A percentile compares a stretch with the other conserved stretches of the same genome.
Conservation (phyloP, 2,329 filamentous ascomycete genomes). For the Aspergillus sp. region DNA sequence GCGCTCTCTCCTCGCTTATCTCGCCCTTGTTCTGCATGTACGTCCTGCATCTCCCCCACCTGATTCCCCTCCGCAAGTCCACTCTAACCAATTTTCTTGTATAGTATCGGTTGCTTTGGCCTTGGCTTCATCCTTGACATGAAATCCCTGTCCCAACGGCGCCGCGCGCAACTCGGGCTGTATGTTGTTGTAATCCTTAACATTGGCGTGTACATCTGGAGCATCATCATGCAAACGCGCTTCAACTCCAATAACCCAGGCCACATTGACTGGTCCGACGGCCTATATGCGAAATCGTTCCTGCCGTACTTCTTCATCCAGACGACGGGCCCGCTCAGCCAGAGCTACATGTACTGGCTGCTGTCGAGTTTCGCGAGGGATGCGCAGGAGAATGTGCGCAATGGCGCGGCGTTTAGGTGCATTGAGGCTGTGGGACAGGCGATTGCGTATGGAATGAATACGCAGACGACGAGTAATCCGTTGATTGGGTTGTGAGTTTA, state of each 20-base stretch:
- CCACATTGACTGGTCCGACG: conserved; percentile 53
- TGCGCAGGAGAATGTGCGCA: conserved; percentile 50
- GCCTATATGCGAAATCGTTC: conserved; percentile 48
- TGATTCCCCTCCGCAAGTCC: not conserved
- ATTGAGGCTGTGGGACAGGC: conserved; percentile 49
- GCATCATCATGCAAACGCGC: conserved; percentile 52
- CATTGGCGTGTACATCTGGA: conserved; percentile 56
- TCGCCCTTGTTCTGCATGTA: conserved; percentile 57
- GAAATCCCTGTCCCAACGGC: conserved; percentile 46
- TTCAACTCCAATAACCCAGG: conserved; percentile 48
- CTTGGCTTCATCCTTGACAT: conserved; percentile 53
- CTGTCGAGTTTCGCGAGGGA: conserved; percentile 50
- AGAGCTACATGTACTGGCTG: conserved; percentile 54
- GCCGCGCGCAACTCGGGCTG: conserved; percentile 53
- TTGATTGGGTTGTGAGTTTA: conserved; percentile 42
- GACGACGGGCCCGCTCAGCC: conserved; percentile 48
- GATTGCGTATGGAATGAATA: conserved; percentile 50
- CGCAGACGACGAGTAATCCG: conserved; percentile 43
- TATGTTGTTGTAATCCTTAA: conserved; percentile 53
- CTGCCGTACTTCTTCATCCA: conserved; percentile 56
- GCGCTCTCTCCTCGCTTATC: conserved; percentile 51
- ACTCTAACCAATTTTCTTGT: conserved; percentile 11
- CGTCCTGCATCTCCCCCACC: conserved; percentile 19
- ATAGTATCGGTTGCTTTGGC: conserved; percentile 52
- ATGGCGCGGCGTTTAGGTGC: conserved; percentile 48